These are phyloP conservation scores for Podospora appendiculata DNA, from an alignment of 495 filamentous ascomycete species.

Conservation along the genomic window DNA sequence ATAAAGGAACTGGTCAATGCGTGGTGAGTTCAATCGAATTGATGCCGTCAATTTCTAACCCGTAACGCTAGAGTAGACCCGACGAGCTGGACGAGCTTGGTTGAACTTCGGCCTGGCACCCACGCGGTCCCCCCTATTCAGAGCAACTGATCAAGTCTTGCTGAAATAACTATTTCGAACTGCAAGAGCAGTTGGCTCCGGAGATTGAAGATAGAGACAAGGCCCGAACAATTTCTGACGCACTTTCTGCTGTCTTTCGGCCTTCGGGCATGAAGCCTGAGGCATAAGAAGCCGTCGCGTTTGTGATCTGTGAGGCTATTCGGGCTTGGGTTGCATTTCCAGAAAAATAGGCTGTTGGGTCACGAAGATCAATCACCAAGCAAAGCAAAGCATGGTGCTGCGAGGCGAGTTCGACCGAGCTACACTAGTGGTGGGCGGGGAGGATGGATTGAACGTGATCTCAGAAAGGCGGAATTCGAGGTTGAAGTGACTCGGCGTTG, in stretches of 20 bases:
- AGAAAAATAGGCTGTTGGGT: slow-evolving; percentile 12
- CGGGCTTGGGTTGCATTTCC: neutral
- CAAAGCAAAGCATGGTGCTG: neutral
- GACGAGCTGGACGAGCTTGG: too few relatives aligned
- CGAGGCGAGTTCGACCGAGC: neutral
- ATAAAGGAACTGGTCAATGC: too few relatives aligned
- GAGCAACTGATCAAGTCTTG: too few relatives aligned
- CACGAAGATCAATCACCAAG: slow-evolving; percentile 9
- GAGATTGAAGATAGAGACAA: neutral
- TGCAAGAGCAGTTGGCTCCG: too few relatives aligned
- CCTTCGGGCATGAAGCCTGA: neutral
- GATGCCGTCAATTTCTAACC: too few relatives aligned
- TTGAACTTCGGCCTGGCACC: too few relatives aligned
- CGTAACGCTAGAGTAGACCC: neutral
- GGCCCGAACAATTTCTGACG: neutral
- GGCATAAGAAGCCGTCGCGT: neutral
- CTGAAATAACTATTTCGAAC: too few relatives aligned
- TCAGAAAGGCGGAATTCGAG: neutral
- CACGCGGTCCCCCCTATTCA: too few relatives aligned
- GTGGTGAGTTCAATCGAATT: too few relatives aligned
- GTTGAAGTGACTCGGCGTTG: neutral
- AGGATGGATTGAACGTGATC: neutral
- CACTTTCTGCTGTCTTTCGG: neutral
- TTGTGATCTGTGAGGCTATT: slow-evolving; percentile 1
- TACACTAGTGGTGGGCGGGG: neutral